Evolutionary conservation across 2,329 filamentous ascomycete species (phyloP).

Genomic region (Cladosporium colombiae): DNA sequence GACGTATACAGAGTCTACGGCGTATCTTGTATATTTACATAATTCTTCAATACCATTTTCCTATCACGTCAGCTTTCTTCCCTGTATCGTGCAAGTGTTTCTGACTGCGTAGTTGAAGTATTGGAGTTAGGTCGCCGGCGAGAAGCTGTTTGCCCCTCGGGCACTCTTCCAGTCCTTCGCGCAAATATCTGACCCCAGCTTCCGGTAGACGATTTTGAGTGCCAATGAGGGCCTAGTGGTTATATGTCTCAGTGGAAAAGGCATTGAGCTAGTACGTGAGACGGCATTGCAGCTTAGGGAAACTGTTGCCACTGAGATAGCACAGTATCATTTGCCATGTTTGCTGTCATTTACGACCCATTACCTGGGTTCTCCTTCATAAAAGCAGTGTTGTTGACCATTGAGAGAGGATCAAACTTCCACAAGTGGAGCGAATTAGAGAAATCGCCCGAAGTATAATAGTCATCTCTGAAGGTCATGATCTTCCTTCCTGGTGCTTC

Average conservation of each 20-base stretch:
- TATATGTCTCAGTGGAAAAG: not conserved
- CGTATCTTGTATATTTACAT: conserved; percentile 5
- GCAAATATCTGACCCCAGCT: not conserved
- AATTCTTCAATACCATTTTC: conserved; percentile 3
- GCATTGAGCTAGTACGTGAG: not conserved
- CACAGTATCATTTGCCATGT: not conserved
- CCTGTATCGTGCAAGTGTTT: not conserved
- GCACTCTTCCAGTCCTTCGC: not conserved
- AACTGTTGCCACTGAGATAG: not conserved
- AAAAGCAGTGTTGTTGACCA: not conserved
- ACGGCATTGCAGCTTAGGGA: no score
- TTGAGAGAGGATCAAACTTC: not conserved
- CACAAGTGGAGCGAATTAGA: no score
- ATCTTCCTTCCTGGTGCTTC: not conserved
- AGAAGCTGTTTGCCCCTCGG: not conserved
- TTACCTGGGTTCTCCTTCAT: not conserved
- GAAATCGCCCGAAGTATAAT: not conserved
- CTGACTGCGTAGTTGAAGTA: not conserved
- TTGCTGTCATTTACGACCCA: not conserved
- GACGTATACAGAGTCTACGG: not conserved
- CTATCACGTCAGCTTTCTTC: not conserved
- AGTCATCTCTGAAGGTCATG: not conserved
- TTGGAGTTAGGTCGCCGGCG: not conserved
- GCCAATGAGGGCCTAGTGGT: not conserved
- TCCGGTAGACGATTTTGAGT: not conserved